A percentile compares a stretch with the other conserved stretches of the same genome.
Evolutionary conservation across 2,329 filamentous ascomycete genomes (phyloP).

Genomic region (Cladosporium sp.): DNA sequence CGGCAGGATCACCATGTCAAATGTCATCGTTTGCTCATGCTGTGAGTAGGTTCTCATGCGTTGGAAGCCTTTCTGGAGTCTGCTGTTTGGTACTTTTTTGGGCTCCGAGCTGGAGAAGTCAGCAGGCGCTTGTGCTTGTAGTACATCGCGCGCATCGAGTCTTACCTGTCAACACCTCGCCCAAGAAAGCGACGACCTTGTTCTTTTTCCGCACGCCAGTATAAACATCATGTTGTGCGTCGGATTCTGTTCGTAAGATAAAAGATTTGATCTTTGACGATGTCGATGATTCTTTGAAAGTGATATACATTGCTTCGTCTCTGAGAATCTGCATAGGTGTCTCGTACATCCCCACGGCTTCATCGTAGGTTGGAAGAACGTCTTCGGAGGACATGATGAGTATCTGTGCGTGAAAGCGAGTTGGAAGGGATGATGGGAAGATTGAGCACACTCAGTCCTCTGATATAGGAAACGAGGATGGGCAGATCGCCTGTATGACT

Average conservation of each 20-base stretch:
- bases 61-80: not conserved
- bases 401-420: too few species aligned
- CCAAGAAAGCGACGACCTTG: not conserved
- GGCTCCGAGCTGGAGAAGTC: not conserved
- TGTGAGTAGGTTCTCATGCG: too few species aligned
- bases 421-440: too few species aligned
- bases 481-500: not conserved
- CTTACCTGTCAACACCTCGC: not conserved
- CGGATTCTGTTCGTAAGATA: not conserved
- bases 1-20: too few species aligned
- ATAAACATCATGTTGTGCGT: not conserved
- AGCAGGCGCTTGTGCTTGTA: not conserved
- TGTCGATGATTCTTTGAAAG: not conserved
- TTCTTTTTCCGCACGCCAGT: not conserved
- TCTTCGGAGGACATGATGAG: not conserved
- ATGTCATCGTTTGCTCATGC: too few species aligned
- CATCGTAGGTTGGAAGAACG: slow-evolving; percentile 4
- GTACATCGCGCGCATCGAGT: not conserved
- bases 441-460: too few species aligned
- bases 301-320: not conserved
- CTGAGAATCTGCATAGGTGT: not conserved
- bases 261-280: not conserved
- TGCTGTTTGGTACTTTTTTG: not conserved
- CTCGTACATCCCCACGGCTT: not conserved
- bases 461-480: not conserved